Percentiles rank a stretch among this genome's conserved stretches.
Evolutionary conservation across 257 asterid genomes (phyloP).

Genomic region (Perilla frutescens): DNA sequence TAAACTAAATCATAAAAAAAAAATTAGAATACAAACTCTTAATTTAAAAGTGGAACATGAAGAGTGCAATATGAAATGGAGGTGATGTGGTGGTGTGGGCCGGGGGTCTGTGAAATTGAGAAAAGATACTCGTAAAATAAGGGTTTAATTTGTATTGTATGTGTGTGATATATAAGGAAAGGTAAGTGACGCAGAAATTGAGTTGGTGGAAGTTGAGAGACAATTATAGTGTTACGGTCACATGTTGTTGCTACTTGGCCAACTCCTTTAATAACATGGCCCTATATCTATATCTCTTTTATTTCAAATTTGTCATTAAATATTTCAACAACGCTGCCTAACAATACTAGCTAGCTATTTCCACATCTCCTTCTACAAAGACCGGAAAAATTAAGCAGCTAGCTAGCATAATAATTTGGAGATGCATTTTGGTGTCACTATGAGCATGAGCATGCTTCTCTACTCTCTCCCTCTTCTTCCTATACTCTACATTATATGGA

Average conservation of each 20-base stretch:
- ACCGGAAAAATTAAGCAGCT: too few species aligned
- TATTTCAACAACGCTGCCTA: too few species aligned
- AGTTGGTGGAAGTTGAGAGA: slow-evolving; percentile 71
- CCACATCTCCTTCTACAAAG: not conserved
- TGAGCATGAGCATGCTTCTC: slow-evolving; percentile 2
- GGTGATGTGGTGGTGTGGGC: too few species aligned
- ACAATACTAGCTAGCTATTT: not conserved
- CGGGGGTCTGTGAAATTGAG: too few species aligned
- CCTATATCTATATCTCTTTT: slow-evolving; percentile 18
- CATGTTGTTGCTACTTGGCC: slow-evolving; percentile 38
- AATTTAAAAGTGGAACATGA: too few species aligned
- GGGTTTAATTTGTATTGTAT: too few species aligned
- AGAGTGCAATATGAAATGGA: too few species aligned
- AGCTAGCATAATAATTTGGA: not conserved
- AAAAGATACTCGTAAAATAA: too few species aligned
- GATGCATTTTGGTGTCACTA: slow-evolving; percentile 44
- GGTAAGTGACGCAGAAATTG: slow-evolving; percentile 32
- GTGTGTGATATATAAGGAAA: not conserved
- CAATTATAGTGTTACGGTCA: slow-evolving; percentile 40
- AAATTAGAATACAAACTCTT: too few species aligned
- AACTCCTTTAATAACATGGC: slow-evolving; percentile 11
- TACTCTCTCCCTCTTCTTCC: slow-evolving; percentile 52
- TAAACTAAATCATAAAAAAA: too few species aligned
- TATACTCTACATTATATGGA: slow-evolving; percentile 41
- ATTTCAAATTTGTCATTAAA: not conserved